Evolutionary conservation across 768 basidiomycete species (phyloP), one percentile per base, ranked within the genome.

Genomic region (Boletus rubroflammeus): DNA sequence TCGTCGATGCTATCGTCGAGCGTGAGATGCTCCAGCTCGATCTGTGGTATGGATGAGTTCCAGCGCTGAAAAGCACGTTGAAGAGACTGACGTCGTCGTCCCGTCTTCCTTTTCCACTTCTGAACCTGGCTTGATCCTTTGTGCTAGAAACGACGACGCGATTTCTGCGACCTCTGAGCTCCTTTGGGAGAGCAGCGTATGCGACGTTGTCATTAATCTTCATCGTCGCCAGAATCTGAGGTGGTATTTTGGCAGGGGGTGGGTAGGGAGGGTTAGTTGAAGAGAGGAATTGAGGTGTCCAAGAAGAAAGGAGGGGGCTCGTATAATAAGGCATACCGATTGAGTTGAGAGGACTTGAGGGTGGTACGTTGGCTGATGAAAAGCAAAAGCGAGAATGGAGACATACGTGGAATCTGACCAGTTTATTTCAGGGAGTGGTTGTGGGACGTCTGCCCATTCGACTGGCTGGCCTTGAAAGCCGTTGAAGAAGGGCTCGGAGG

Each of bases 311-410:
- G 0, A 99, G 80, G 2, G 78, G 78, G 0, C 74, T 75, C 35
- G 82, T 77, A 67, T 97, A 97, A 69, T 86, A 80, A 11, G 96
- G 95, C 76, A 97, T 77, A 2, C 96, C 96, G 58, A 98, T 84
- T 28, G 79, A 75, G 66, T 91, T 98, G 48, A 99, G 76, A 2
- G 96, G 95, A 8, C 93, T 96, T 50, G 32, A 15, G 17, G 11
- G 28, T 14, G 35, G 21, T 47, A 11, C 28, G 32, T 38, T 47
- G 49, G 40, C 3, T 9, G 29, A 45, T 28, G 34, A 23, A 36
- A 21, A 3, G n/a, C 15, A 5, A 8, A 14, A n/a, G 2, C 40
- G 47, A 1, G 17, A 31, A 21, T 3, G 25, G 8, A 10, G 10
- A 69, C 85, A 64, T 67, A 94, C 91, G 91, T 97, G 17, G 79